Evolutionary conservation across 2,329 filamentous ascomycete genomes (phyloP), one percentile per base, ranked within the genome.

Genomic region (Cladosporium austrohemisphaericum): DNA sequence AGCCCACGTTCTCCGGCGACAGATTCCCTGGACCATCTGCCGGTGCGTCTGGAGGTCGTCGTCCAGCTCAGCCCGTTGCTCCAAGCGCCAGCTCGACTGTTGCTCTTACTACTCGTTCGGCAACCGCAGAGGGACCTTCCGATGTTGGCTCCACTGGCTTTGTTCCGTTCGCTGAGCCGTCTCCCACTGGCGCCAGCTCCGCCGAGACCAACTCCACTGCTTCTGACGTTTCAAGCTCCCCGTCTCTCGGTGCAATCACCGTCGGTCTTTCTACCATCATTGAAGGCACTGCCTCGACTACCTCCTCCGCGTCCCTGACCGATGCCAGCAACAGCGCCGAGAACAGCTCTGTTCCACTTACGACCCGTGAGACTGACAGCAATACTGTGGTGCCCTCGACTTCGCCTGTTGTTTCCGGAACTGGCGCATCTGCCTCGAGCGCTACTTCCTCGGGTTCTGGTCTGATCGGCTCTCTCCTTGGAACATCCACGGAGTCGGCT

Each of bases 231-330:
- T 49, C 47, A 8, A 49, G 40, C 16, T 52, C 52, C 9, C 48
- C 38, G 7, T 56, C 46, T 22, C 22, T 52, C 26, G 59, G 53
- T 28, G 56, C 60, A 7, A 62, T 66, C 52, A 62, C 63, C 25
- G 62, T 67, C 19, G 65, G 65, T 13, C 51, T 68, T 4, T 63
- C 62, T 4, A 65, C 62, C 3, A 55, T 64, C 41, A 56, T 65
- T 14, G 57, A 56, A 18, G 57, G 55, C 5, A 28, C 32, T 14
- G 40, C 50, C 16, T 22, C 48, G 5, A 29, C 48, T 26, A 49
- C 53, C 18, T 50, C 50, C 6, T 44, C 47, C n/a, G 31, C 47
- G 9, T 14, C 48, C 13, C 14, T 47, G 16, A 38, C 20, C 19
- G 44, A 47, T 38, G 44, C 33, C 8, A 38, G 33, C 11, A 14